Evolutionary conservation across 345 rosid genomes (phyloP).

Genomic region (Aquilaria sinensis): DNA sequence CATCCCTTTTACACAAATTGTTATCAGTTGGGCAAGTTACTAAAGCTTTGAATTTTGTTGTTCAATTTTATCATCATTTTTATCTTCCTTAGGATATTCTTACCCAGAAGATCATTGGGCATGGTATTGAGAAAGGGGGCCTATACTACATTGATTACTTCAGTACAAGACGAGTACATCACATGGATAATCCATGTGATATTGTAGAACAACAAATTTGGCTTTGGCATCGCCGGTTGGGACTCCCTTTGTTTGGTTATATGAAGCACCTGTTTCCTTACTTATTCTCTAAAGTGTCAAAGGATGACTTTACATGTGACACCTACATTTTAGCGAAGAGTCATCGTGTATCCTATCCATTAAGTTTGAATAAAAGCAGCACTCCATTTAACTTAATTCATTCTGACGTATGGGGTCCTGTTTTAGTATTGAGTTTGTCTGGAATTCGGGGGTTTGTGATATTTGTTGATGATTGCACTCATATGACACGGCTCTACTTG

Average conservation of each 20-base stretch:
- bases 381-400: neutral
- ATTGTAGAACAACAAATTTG: neutral
- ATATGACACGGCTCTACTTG: neutral
- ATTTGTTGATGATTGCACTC: neutral
- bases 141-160: too few relatives aligned
- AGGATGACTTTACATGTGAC: neutral
- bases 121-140: too few relatives aligned
- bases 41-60: neutral
- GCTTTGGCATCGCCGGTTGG: neutral
- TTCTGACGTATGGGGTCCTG: neutral
- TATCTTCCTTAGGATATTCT: too few relatives aligned
- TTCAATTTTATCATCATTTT: neutral
- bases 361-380: neutral
- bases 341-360: neutral
- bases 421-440: neutral
- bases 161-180: too few relatives aligned
- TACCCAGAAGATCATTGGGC: too few relatives aligned
- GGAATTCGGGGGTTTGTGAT: neutral
- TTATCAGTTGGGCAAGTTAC: neutral
- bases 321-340: neutral
- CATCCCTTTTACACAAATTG: neutral
- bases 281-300: neutral
- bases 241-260: too few relatives aligned
- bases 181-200: neutral
- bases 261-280: neutral